Conservation (phyloP, 306 rosid species). For the Glycine latifolia region DNA sequence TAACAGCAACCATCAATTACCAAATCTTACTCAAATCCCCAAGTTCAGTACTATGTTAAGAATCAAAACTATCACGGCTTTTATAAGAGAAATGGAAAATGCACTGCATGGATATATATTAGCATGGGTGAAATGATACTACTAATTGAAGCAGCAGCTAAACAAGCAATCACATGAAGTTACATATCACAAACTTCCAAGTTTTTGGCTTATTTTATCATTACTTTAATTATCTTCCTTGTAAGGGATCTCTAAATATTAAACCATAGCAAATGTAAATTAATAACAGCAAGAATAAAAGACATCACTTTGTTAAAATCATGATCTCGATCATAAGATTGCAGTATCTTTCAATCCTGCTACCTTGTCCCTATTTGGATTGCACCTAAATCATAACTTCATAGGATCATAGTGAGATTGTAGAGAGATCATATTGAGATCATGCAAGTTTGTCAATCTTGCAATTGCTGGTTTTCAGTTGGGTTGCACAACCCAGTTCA, state of each 20-base stretch:
- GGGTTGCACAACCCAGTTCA: too few species aligned
- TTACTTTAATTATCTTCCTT: conserved; percentile 4
- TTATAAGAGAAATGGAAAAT: not conserved
- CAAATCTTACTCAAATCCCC: conserved; percentile 8
- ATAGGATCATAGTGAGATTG: too few species aligned
- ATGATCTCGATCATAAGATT: too few species aligned
- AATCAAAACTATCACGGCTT: too few species aligned
- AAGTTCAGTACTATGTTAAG: not conserved
- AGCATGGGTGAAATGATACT: conserved; percentile 9
- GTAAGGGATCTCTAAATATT: not conserved
- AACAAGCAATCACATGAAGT: conserved; percentile 6
- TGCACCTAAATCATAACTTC: too few species aligned
- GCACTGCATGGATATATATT: not conserved
- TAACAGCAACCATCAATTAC: conserved; percentile 1
- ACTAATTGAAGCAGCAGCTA: conserved; percentile 28
- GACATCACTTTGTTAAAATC: too few species aligned
- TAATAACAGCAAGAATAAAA: too few species aligned
- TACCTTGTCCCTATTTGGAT: too few species aligned
- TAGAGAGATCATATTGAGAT: too few species aligned
- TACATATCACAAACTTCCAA: conserved; percentile 7
- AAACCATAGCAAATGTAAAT: not conserved
- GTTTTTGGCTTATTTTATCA: conserved; percentile 1
- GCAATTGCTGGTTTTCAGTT: too few species aligned
- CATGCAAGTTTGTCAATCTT: too few species aligned
- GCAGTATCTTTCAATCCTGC: too few species aligned